Conservation (phyloP, 345 rosid genomes). For the Lepidium didymum region DNA sequence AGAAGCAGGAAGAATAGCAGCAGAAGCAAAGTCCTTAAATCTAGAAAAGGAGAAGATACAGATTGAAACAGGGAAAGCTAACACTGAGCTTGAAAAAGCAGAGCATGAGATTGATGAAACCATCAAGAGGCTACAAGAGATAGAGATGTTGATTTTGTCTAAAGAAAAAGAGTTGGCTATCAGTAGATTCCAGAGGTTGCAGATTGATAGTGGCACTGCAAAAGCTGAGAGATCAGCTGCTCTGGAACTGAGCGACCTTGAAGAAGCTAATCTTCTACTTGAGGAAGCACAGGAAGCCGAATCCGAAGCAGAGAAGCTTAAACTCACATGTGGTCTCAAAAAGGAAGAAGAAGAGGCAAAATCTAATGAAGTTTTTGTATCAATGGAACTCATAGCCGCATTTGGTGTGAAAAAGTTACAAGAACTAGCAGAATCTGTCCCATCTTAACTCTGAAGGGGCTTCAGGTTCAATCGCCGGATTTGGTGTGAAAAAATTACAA, state of each 20-base stretch:
- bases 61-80: slow-evolving; percentile 48
- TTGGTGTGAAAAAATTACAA: slow-evolving; percentile 40
- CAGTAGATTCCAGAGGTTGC: slow-evolving; percentile 68
- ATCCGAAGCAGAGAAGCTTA: slow-evolving; percentile 61
- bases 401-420: slow-evolving; percentile 49
- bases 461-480: background rate
- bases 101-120: slow-evolving; percentile 59
- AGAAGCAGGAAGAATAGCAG: slow-evolving; percentile 88
- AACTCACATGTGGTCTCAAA: slow-evolving; percentile 41
- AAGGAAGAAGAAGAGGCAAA: slow-evolving; percentile 32
- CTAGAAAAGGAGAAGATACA: slow-evolving; percentile 56
- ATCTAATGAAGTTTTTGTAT: slow-evolving; percentile 50
- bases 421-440: slow-evolving; percentile 48
- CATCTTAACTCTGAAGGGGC: slow-evolving; percentile 3
- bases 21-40: slow-evolving; percentile 74
- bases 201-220: slow-evolving; percentile 51
- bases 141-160: slow-evolving; percentile 47
- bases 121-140: slow-evolving; percentile 48
- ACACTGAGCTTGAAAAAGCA: slow-evolving; percentile 41
- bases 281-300: slow-evolving; percentile 73
- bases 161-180: slow-evolving; percentile 72
- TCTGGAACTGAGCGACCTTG: slow-evolving; percentile 57
- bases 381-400: slow-evolving; percentile 69
- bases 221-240: slow-evolving; percentile 76
- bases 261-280: slow-evolving; percentile 72